Evolutionary conservation across 805 yeast genomes (phyloP), one percentile per base, ranked within the genome.

Genomic region (Starmerella kuoi): DNA sequence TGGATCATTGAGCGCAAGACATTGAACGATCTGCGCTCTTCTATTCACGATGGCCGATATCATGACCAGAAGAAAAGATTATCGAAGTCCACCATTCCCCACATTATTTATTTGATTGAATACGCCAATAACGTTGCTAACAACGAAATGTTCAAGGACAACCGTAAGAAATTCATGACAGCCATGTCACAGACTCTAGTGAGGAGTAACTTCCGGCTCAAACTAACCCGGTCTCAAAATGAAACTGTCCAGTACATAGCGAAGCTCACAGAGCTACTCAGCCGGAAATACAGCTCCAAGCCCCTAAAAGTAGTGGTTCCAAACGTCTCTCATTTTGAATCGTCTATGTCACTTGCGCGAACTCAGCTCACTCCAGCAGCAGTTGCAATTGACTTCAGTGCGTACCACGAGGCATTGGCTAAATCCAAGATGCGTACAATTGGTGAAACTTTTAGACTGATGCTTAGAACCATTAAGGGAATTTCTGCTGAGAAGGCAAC

Each of bases 1-100:
- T 77, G 74, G 47, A 79, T 91, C n/a, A 70, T 88, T 35, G 99
- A 91, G 63, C 68, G 99, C 30, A 91, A 91, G 61, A 65, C 95
- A 42, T 61, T 87, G 34, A 94, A 84, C 56, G 99, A 91, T 66
- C 69, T 91, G 53, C 80, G 80, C 0, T 56, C 67, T 26, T 82
- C 94, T 39, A 85, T 91, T 35, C 70, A 72, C 46, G 99, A 91
- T 61, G 95, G 95, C 2, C 64, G 99, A 38, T 86, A 80, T 54
- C 67, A 69, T 41, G 98, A 91, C 57, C 99, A 91, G 57, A 87
- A 88, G 56, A 62, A 69, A 15, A 69, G 99, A 41, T 64, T 91
- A 44, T 69, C 69, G 38, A 72, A 77, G 57, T 72, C 91, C 0
- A 85, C 82, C 0, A 63, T 87, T 55, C 63, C 64, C 17, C 70